Evolutionary conservation across 768 basidiomycete genomes (phyloP).

Genomic region (Lyophyllum semitale): DNA sequence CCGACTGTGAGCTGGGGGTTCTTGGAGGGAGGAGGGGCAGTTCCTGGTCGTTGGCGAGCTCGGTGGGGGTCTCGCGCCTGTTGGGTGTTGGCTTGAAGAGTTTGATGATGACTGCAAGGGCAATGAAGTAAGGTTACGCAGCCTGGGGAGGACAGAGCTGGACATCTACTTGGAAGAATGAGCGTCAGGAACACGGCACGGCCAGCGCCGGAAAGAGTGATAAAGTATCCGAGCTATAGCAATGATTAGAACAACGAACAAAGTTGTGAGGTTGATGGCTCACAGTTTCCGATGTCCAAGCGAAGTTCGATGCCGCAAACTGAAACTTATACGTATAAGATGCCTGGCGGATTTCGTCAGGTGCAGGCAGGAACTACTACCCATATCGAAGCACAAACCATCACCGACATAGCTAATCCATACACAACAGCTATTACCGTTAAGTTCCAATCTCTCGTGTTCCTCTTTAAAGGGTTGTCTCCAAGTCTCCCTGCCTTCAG

Average conservation of each 20-base stretch:
- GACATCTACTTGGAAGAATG: conserved; percentile 66
- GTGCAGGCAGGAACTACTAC: neutral
- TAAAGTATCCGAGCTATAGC: conserved; percentile 70
- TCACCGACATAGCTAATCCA: conserved; percentile 48
- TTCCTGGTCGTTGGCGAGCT: conserved; percentile 21
- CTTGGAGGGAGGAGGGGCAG: conserved; percentile 29
- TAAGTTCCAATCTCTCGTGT: conserved; percentile 65
- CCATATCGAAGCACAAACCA: conserved; percentile 32
- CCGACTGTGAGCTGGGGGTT: neutral
- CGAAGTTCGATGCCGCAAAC: conserved; percentile 61
- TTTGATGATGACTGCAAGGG: conserved; percentile 56
- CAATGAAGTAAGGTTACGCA: too few relatives aligned
- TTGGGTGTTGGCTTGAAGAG: conserved; percentile 46
- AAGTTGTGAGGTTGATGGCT: conserved; percentile 15
- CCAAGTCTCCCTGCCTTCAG: conserved; percentile 18
- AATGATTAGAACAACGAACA: neutral
- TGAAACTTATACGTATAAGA: conserved; percentile 61
- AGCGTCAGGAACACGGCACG: conserved; percentile 58
- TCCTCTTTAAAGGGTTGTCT: conserved; percentile 40
- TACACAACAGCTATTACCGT: conserved; percentile 54
- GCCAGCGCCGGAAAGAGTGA: conserved; percentile 53
- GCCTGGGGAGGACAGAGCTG: too few relatives aligned
- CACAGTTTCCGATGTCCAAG: conserved; percentile 70
- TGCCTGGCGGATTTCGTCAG: conserved; percentile 40
- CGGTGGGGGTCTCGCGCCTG: conserved; percentile 20